These are phyloP conservation scores for Kurtzmaniella quercitrusa DNA, from an alignment of 1,139 yeast genomes.

Conservation along the genomic window DNA sequence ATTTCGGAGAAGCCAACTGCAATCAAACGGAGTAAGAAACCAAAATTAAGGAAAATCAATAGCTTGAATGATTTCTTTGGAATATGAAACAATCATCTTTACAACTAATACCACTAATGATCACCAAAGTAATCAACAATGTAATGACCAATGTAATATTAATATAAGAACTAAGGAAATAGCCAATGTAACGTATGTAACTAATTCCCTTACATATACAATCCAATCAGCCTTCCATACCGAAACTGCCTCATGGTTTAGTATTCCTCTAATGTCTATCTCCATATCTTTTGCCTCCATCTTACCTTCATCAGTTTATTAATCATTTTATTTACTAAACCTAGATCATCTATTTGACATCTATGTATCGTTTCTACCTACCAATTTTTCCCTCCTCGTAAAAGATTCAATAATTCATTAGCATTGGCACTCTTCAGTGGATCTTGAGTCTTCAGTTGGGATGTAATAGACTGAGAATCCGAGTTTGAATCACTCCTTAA, in stretches of 20 bases:
- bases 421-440: conserved; percentile 6
- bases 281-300: too few relatives aligned
- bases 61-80: background rate
- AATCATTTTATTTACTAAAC: too few relatives aligned
- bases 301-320: too few relatives aligned
- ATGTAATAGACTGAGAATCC: background rate
- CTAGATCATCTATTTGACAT: too few relatives aligned
- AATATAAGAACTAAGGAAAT: too few relatives aligned
- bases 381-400: conserved; percentile 11
- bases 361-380: background rate
- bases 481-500: background rate
- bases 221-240: too few relatives aligned
- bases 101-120: too few relatives aligned
- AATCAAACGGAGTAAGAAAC: conserved; percentile 2
- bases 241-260: too few relatives aligned
- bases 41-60: background rate
- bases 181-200: too few relatives aligned
- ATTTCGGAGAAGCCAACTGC: conserved; percentile 2
- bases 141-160: background rate
- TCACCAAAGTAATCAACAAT: too few relatives aligned
- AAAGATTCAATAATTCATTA: conserved; percentile 11
- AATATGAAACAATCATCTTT: background rate
- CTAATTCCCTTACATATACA: too few relatives aligned
- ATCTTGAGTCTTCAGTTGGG: background rate
- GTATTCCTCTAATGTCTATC: background rate